Conservation (phyloP, 1,139 yeast genomes). For the Nakaseomyces glabratus region DNA sequence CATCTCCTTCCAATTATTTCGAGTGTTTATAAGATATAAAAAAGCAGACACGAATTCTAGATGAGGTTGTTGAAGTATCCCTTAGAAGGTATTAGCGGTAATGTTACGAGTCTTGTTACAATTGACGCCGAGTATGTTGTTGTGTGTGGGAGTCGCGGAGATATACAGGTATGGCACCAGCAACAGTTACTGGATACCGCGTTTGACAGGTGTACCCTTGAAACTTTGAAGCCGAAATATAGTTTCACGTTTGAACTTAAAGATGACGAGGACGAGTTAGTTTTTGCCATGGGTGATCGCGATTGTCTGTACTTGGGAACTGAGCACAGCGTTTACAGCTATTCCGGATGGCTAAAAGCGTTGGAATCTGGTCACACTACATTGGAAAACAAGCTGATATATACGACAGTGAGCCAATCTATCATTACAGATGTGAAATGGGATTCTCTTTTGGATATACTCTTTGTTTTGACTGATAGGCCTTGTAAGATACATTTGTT, state of each 20-base stretch:
- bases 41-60: too few species aligned
- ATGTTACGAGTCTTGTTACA: constrained; percentile 23
- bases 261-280: constrained; percentile 12
- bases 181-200: constrained; percentile 28
- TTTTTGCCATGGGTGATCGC: constrained; percentile 16
- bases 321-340: constrained; percentile 17
- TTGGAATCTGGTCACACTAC: constrained; percentile 7
- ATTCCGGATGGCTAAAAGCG: constrained; percentile 14
- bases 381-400: constrained; percentile 10
- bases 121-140: constrained; percentile 18
- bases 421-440: constrained; percentile 27
- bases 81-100: constrained; percentile 12
- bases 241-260: constrained; percentile 11
- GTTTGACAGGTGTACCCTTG: constrained; percentile 20
- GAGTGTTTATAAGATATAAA: too few species aligned
- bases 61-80: constrained; percentile 35
- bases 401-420: constrained; percentile 15
- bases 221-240: constrained; percentile 14
- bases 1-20: too few species aligned
- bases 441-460: constrained; percentile 14
- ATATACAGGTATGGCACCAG: constrained; percentile 39
- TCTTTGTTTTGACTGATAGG: constrained; percentile 17
- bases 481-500: constrained; percentile 3
- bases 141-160: constrained; percentile 20
- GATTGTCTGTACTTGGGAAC: constrained; percentile 20